These are phyloP conservation scores for Insectozyma bohioensis DNA, from an alignment of 1,139 yeast genomes.

Conservation along the genomic window DNA sequence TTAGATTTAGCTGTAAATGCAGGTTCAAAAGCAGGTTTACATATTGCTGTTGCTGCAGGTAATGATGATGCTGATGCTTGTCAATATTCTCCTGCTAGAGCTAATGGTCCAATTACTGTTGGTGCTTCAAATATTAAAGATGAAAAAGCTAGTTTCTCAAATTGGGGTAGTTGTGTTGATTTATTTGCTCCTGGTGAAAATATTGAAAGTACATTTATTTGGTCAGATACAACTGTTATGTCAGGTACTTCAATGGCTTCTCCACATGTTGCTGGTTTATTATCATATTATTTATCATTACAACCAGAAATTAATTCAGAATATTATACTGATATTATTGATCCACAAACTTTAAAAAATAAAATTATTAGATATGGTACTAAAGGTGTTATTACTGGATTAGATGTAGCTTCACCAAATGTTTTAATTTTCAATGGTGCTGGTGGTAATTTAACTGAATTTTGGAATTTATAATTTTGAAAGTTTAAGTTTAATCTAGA, in stretches of 20 bases:
- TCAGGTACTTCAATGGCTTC: conserved; percentile 99
- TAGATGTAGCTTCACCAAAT: conserved; percentile 85
- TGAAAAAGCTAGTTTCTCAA: conserved; percentile 75
- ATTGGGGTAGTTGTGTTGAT: conserved; percentile 83
- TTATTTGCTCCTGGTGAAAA: conserved; percentile 85
- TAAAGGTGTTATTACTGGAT: conserved; percentile 35
- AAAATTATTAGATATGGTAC: conserved; percentile 40
- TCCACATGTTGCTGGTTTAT: conserved; percentile 92
- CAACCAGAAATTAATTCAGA: conserved; percentile 85
- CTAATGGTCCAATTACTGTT: conserved; percentile 73
- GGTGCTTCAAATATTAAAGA: conserved; percentile 81
- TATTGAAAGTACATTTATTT: conserved; percentile 81
- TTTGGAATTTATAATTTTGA: too few relatives aligned
- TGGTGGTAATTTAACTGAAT: conserved; percentile 71
- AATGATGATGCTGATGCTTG: conserved; percentile 85
- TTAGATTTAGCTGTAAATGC: conserved; percentile 46
- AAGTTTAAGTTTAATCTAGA: too few relatives aligned
- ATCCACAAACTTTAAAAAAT: conserved; percentile 35
- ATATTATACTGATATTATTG: conserved; percentile 49
- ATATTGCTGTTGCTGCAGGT: conserved; percentile 89
- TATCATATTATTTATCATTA: conserved; percentile 84
- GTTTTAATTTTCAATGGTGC: conserved; percentile 91
- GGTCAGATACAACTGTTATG: conserved; percentile 65
- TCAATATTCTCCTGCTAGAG: conserved; percentile 79
- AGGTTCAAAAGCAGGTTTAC: conserved; percentile 41